Evolutionary conservation across 257 asterid genomes (phyloP), one percentile per base, ranked within the genome.

Genomic region (Avicennia marina): DNA sequence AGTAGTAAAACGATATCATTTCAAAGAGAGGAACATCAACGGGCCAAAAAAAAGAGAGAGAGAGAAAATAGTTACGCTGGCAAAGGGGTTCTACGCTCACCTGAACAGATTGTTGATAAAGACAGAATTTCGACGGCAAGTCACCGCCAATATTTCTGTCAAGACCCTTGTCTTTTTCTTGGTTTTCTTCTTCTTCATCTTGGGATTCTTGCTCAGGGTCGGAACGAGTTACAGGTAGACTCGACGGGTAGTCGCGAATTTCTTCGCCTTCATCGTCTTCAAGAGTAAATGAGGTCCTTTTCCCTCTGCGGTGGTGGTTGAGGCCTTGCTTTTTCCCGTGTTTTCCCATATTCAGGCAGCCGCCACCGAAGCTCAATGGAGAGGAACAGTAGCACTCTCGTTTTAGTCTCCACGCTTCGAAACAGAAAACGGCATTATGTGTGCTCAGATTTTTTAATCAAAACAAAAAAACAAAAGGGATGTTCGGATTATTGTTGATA

Each of bases 91-190:
- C n/a, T 36, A 21, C 1, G 20, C 56, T 67, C 43, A 79, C 98
- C 94, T 91, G 97, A 60, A 93, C 97, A 44, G 98, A 89, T 63
- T 89, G 98, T 53, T 93, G 97, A 68, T 93, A 93, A 29, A 93
- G 86, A 48, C 64, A 78, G 72, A 83, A 89, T 63, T 84, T 93
- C 0, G 95, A 89, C 54, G 95, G 96, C 54, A 75, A 1, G 20
- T 71, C 86, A 25, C 25, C 38, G 27, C 68, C 61, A 27, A 53
- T 27, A 33, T 34, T 52, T 20, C 51, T 24, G 20, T 25, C 56
- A 7, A 29, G n/a, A 44, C 52, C 68, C 42, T 53, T 5, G 15
- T 66, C 51, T 24, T 39, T 63, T n/a, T 63, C 77, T 17, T n/a
- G n/a, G n/a, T 24, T 53, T 32, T 62, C 72, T 47, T 70, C 74